These are phyloP conservation scores for Mrakiaceae sp. DNA, from an alignment of 1,284 basidiomycete genomes.

Conservation along the genomic window DNA sequence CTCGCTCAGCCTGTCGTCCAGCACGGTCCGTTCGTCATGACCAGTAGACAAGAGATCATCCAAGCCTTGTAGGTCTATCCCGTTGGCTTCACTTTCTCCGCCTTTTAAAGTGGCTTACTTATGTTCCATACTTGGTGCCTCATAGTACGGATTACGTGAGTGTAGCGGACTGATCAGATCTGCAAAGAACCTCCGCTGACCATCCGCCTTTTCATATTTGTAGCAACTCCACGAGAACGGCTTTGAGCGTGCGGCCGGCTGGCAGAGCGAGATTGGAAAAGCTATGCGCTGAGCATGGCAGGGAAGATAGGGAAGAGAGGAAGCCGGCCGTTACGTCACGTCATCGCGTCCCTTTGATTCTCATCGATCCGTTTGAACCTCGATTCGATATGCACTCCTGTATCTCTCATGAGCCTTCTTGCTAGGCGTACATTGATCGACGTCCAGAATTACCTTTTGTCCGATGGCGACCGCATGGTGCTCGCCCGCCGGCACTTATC, in stretches of 20 bases:
- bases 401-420: too few species aligned
- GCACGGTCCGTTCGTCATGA: slow-evolving; percentile 55
- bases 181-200: neutral
- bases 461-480: too few species aligned
- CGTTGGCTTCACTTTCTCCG: neutral
- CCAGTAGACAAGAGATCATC: slow-evolving; percentile 63
- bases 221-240: slow-evolving; percentile 65
- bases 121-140: too few species aligned
- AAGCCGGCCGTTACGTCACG: too few species aligned
- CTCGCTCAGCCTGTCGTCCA: slow-evolving; percentile 69
- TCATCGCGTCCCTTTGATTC: too few species aligned
- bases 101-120: neutral
- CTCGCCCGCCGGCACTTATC: too few species aligned
- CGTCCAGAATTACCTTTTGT: too few species aligned
- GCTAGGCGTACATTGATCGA: too few species aligned
- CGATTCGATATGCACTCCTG: too few species aligned
- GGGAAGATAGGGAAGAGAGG: too few species aligned
- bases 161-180: neutral
- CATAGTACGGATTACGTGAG: too few species aligned
- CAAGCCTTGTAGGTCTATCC: slow-evolving; percentile 53
- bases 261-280: slow-evolving; percentile 70
- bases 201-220: neutral
- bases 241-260: slow-evolving; percentile 78
- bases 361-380: too few species aligned
- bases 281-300: neutral